phyloP scores from a whole-genome alignment of 495 filamentous ascomycete genomes.

The Apiosordaria backusii region DNA sequence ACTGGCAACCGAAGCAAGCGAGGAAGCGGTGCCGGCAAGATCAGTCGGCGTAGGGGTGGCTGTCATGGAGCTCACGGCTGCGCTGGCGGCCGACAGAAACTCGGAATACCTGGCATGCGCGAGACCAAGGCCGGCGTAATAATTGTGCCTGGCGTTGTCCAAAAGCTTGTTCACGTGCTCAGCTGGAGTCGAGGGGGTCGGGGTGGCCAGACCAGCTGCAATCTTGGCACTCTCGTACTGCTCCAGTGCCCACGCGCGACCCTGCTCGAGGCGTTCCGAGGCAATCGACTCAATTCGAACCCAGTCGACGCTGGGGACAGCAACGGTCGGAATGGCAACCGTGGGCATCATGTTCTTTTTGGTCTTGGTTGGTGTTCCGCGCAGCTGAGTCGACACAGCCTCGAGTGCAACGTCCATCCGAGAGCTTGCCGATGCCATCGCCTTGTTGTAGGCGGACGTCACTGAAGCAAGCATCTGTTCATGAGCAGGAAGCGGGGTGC shows the following conservation, averaged over 20 bases:
- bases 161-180: conserved; percentile 52
- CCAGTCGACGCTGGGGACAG: conserved; percentile 39
- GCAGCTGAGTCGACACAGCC: conserved; percentile 43
- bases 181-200: conserved; percentile 49
- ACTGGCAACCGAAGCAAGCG: conserved; percentile 29
- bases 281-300: conserved; percentile 53
- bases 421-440: conserved; percentile 58
- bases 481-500: conserved; percentile 60
- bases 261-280: conserved; percentile 60
- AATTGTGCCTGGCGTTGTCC: conserved; percentile 62
- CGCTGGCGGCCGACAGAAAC: conserved; percentile 65
- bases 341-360: conserved; percentile 31
- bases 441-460: conserved; percentile 64
- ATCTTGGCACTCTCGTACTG: conserved; percentile 60
- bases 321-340: conserved; percentile 14
- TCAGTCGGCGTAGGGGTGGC: conserved; percentile 49
- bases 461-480: conserved; percentile 62
- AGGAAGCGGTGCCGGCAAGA: conserved; percentile 40
- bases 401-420: conserved; percentile 50
- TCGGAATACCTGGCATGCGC: conserved; percentile 74
- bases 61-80: conserved; percentile 51
- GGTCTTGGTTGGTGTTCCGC: conserved; percentile 44
- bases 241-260: conserved; percentile 59
- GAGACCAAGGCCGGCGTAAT: conserved; percentile 72
- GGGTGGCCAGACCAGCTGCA: conserved; percentile 48